Base-by-base conservation (phyloP, 768 basidiomycete species). In the Dictyophora rubrovolvata region DNA sequence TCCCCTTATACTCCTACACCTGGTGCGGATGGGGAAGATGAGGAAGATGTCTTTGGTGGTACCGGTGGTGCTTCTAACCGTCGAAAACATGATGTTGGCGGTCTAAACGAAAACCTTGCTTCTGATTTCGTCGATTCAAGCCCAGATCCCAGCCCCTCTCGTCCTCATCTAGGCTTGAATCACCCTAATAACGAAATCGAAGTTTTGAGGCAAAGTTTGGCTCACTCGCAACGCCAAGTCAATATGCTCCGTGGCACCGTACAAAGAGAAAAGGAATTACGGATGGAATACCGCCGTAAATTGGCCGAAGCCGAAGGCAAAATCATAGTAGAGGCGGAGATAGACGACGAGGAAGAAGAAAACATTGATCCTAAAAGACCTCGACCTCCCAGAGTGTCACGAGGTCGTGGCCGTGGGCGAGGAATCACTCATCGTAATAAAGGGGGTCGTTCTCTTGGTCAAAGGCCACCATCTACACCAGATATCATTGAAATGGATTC, bases 211-310 rank as follows among this genome's bases (percentile, higher is more conserved):
- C 86, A 91, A 66, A 78, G 85, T 23, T 76, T 93, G 36, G 86
- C 89, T 11, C 90, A 93, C 69, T 88, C 92, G 4, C 89, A 93
- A 69, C 76, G 91, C 61, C 90, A 91, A 66, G 85, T 93, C 66
- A 79, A 76, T 62, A 91, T 90, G 16, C 80, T 93, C 61, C 88
- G 89, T 66, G 81, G 85, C 52, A 84, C 85, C 0, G 69, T 93
- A 55, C 82, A 83, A 66, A 78, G 90, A 60, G 92, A 93, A 78
- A 93, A 91, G 73, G 86, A 89, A 73, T 73, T 84, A 57, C 81
- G 86, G 35, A 80, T 90, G 67, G 85, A 86, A 56, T 81, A 82
- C 60, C 75, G 73, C 66, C 74, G 83, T 58, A 77, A 76, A 66
- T 71, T 86, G 22, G 77, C 78, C 55, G 71, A 75, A 10, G 70